phyloP scores from a whole-genome alignment of 2,329 filamentous ascomycete species.

The Penicillium capsulatum region DNA sequence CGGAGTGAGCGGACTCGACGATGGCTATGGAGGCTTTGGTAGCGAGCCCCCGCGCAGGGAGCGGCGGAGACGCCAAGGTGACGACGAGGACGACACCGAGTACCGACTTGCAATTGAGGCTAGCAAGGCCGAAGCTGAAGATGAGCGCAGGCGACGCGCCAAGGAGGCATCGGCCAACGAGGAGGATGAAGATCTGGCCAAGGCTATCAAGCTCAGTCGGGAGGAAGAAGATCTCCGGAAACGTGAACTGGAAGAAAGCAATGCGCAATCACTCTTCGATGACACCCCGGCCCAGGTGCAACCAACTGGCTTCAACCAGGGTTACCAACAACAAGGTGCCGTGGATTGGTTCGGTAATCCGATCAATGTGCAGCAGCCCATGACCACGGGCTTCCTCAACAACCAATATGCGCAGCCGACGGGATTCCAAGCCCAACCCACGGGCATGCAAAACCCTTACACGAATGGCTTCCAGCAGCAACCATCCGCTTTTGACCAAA shows the following conservation, averaged over 20 bases:
- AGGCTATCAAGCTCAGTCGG: constrained; percentile 90
- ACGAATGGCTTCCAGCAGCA: constrained; percentile 70
- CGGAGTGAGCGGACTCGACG: constrained; percentile 90
- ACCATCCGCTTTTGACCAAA: constrained; percentile 64
- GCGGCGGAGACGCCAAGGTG: constrained; percentile 51
- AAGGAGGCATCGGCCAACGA: constrained; percentile 57
- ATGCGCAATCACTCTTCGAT: constrained; percentile 83
- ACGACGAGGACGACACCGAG: constrained; percentile 79
- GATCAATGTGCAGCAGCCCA: constrained; percentile 70
- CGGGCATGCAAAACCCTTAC: constrained; percentile 67
- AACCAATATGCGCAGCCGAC: constrained; percentile 72
- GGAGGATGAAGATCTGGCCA: constrained; percentile 84
- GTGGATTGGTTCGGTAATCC: constrained; percentile 98
- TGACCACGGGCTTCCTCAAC: constrained; percentile 64
- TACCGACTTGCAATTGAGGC: constrained; percentile 88
- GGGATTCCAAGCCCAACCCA: constrained; percentile 59
- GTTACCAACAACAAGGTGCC: constrained; percentile 92
- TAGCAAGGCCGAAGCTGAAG: constrained; percentile 91
- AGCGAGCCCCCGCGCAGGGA: constrained; percentile 41
- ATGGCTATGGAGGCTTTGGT: constrained; percentile 52
- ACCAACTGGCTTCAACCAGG: constrained; percentile 88
- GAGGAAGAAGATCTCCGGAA: constrained; percentile 83
- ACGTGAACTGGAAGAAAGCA: constrained; percentile 80
- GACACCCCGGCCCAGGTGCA: constrained; percentile 69
- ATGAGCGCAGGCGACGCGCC: constrained; percentile 71